Evolutionary conservation across 139 green algal species (phyloP).

Genomic region (Pseudopediastrum boryanum): DNA sequence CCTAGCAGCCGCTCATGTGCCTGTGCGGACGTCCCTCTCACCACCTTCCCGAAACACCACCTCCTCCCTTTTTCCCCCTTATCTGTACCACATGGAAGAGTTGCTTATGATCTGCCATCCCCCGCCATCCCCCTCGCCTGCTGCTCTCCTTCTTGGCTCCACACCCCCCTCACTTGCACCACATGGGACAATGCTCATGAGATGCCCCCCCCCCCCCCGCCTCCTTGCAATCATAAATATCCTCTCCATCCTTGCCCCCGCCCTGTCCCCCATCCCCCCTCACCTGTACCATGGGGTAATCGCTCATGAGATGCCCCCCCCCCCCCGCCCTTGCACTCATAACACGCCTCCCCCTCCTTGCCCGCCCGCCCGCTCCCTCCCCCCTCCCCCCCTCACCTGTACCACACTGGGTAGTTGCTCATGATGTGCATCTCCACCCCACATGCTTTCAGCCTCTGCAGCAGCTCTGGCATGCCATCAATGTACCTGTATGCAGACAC

Average conservation of each 20-base stretch:
- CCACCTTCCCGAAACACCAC: no score
- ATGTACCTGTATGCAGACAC: constrained; percentile 88
- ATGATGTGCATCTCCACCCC: constrained; percentile 75
- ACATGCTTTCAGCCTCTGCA: constrained; percentile 55
- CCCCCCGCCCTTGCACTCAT: no score
- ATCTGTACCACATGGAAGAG: no score
- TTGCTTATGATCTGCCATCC: no score
- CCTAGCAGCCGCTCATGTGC: no score
- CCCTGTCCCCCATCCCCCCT: background rate
- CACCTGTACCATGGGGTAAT: background rate
- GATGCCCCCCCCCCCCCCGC: background rate
- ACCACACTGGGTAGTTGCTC: constrained; percentile 86
- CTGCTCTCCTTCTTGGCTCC: no score
- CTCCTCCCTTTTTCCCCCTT: no score
- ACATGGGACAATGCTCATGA: no score
- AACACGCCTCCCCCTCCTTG: background rate
- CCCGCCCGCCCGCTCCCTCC: background rate
- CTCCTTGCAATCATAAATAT: background rate
- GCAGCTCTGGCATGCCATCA: constrained; percentile 79
- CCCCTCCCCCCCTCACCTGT: background rate
- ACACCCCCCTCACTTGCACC: no score
- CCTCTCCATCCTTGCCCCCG: background rate
- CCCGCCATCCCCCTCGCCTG: no score
- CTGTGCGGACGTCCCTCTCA: no score
- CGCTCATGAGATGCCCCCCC: no score